Conservation (phyloP, 495 filamentous ascomycete species). For the Aspergillus kassunensis region DNA sequence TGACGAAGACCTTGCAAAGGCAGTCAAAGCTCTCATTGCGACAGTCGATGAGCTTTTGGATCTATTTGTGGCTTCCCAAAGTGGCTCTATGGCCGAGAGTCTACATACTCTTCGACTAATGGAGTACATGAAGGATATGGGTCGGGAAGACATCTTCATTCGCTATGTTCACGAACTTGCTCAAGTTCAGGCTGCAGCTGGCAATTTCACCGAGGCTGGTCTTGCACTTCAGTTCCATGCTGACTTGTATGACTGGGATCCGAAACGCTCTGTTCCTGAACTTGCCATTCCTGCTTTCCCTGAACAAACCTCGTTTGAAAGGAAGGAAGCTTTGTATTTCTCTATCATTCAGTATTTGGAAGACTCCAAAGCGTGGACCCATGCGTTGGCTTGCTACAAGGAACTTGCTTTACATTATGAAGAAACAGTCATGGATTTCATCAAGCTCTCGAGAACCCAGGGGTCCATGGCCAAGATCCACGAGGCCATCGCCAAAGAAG, state of each 20-base stretch:
- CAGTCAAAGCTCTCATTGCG: slow-evolving; percentile 71
- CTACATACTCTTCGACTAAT: slow-evolving; percentile 87
- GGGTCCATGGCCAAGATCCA: slow-evolving; percentile 91
- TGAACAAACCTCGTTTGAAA: slow-evolving; percentile 83
- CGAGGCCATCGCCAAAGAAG: slow-evolving; percentile 78
- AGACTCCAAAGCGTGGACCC: slow-evolving; percentile 87
- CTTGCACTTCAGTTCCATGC: slow-evolving; percentile 87
- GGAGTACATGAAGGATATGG: slow-evolving; percentile 96
- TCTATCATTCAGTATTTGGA: slow-evolving; percentile 93
- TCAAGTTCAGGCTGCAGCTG: slow-evolving; percentile 64
- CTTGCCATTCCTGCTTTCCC: slow-evolving; percentile 72
- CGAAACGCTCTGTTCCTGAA: slow-evolving; percentile 60
- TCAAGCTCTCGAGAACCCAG: slow-evolving; percentile 83
- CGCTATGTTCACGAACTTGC: slow-evolving; percentile 95
- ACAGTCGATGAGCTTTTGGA: slow-evolving; percentile 89
- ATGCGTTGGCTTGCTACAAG: slow-evolving; percentile 83
- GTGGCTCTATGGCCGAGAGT: slow-evolving; percentile 70
- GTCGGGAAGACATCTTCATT: slow-evolving; percentile 94
- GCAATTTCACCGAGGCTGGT: slow-evolving; percentile 86
- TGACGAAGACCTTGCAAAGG: slow-evolving; percentile 70
- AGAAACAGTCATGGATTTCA: slow-evolving; percentile 81
- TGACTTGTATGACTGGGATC: slow-evolving; percentile 90
- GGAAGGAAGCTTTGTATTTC: slow-evolving; percentile 89
- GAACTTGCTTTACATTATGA: slow-evolving; percentile 91
- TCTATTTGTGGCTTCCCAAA: slow-evolving; percentile 88